Conservation (phyloP, 139 green algal genomes). For the Chara braunii region DNA sequence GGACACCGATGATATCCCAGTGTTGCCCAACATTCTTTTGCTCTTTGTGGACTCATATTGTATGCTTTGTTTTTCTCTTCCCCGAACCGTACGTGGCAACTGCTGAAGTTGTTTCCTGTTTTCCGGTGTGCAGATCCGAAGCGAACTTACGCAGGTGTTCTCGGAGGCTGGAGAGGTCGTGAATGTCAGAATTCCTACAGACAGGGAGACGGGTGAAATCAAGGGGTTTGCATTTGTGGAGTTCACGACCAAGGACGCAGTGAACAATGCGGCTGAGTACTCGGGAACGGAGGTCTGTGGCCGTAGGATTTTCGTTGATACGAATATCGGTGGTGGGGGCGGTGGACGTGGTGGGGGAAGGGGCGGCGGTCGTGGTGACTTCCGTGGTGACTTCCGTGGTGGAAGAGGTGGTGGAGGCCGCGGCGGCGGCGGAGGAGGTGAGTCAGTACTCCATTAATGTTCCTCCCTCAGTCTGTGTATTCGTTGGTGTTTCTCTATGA, state of each 20-base stretch:
- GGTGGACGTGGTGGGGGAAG: conserved; percentile 40
- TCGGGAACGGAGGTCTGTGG: conserved; percentile 55
- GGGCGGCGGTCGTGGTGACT: conserved; percentile 38
- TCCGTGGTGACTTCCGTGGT: conserved; percentile 35
- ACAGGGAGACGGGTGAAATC: conserved; percentile 61
- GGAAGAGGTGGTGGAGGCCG: conserved; percentile 32
- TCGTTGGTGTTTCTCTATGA: too few species aligned
- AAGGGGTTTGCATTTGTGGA: conserved; percentile 72
- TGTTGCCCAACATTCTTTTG: too few species aligned
- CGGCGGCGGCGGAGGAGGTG: conserved; percentile 22
- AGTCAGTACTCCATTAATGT: too few species aligned
- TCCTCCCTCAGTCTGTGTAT: too few species aligned
- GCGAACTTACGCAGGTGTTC: conserved; percentile 57
- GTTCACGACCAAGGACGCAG: conserved; percentile 52
- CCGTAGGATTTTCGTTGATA: conserved; percentile 60
- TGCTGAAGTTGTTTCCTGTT: too few species aligned
- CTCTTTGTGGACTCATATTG: too few species aligned
- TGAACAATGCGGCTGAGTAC: conserved; percentile 53
- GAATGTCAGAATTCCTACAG: conserved; percentile 60
- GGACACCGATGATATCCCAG: too few species aligned
- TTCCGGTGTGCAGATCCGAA: conserved; percentile 36
- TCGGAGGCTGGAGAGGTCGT: conserved; percentile 49
- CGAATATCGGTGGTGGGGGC: conserved; percentile 42
- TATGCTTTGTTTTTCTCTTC: too few species aligned
- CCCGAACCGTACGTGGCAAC: not conserved